phyloP scores from a whole-genome alignment of 2,329 filamentous ascomycete species.

The Aspergillus calidoustus region DNA sequence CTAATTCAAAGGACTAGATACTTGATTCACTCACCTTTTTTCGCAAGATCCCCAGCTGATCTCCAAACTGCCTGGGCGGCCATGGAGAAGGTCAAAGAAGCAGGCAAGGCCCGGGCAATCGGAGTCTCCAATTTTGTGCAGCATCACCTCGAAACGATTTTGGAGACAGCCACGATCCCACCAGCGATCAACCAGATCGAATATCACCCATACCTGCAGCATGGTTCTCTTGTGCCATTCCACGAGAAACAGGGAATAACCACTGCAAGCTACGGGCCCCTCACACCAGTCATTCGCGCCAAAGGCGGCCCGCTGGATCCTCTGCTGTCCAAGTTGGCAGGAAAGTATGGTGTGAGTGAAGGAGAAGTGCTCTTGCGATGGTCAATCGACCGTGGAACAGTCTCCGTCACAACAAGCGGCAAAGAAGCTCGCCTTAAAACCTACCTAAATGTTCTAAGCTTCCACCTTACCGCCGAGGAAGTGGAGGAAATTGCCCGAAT shows the following conservation, averaged over 20 bases:
- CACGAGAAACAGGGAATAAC: slow-evolving; percentile 48
- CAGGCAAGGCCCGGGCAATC: slow-evolving; percentile 63
- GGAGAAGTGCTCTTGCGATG: slow-evolving; percentile 63
- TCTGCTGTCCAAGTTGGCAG: slow-evolving; percentile 56
- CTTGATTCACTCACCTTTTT: slow-evolving; percentile 66
- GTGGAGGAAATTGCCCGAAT: slow-evolving; percentile 57
- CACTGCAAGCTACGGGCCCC: slow-evolving; percentile 47
- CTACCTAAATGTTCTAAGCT: slow-evolving; percentile 60
- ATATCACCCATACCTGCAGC: slow-evolving; percentile 54
- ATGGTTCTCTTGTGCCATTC: slow-evolving; percentile 45
- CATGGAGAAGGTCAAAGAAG: slow-evolving; percentile 63
- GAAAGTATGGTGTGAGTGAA: slow-evolving; percentile 64
- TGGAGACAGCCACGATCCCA: slow-evolving; percentile 47
- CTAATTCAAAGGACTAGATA: slow-evolving; percentile 47
- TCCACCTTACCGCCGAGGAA: slow-evolving; percentile 63
- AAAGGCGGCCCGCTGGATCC: slow-evolving; percentile 60
- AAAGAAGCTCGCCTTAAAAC: slow-evolving; percentile 65
- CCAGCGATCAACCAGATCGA: slow-evolving; percentile 46
- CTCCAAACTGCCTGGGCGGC: slow-evolving; percentile 63
- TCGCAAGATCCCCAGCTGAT: slow-evolving; percentile 56
- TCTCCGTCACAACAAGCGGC: slow-evolving; percentile 63
- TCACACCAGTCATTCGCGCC: slow-evolving; percentile 58
- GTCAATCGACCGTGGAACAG: slow-evolving; percentile 64
- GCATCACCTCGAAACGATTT: slow-evolving; percentile 58
- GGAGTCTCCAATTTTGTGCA: slow-evolving; percentile 66